These are phyloP conservation scores for Aquilaria malaccensis DNA, from an alignment of 345 rosid species.

Conservation along the genomic window DNA sequence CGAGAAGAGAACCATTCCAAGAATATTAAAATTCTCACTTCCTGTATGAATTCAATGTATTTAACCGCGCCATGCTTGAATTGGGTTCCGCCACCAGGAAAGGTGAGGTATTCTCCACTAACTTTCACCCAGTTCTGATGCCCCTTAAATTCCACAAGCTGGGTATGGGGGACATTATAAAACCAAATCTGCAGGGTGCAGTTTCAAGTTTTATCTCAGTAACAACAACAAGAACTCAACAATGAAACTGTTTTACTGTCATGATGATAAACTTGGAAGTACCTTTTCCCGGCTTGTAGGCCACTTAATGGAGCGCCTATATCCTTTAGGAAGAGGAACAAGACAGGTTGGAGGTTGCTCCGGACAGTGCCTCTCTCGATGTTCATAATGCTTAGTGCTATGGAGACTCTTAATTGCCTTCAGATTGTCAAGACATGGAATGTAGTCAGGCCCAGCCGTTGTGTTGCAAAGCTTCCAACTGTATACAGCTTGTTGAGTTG, in stretches of 20 bases:
- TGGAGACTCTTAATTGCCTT: conserved; percentile 67
- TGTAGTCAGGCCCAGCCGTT: conserved; percentile 85
- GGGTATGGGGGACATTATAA: conserved; percentile 84
- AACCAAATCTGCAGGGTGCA: conserved; percentile 71
- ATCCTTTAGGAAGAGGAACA: conserved; percentile 83
- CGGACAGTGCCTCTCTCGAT: conserved; percentile 98
- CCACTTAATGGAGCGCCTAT: conserved; percentile 74
- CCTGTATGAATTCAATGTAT: conserved; percentile 86
- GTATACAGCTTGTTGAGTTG: conserved; percentile 33
- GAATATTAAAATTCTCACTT: conserved; percentile 39
- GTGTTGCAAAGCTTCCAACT: conserved; percentile 84
- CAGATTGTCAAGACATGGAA: conserved; percentile 95
- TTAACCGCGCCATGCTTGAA: conserved; percentile 91
- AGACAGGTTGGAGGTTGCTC: conserved; percentile 84
- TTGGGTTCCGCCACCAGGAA: conserved; percentile 99
- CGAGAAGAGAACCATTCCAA: background rate
- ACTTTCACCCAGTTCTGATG: conserved; percentile 99
- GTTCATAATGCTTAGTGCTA: conserved; percentile 85
- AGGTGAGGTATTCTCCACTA: conserved; percentile 82
- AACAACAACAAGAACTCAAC: background rate
- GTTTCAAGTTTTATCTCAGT: background rate
- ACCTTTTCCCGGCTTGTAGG: conserved; percentile 98
- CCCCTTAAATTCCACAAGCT: conserved; percentile 85
- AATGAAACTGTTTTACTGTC: background rate
- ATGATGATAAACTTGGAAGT: conserved; percentile 1